Evolutionary conservation across 306 rosid genomes (phyloP), one percentile per base, ranked within the genome.

Genomic region (Begonia masoniana): DNA sequence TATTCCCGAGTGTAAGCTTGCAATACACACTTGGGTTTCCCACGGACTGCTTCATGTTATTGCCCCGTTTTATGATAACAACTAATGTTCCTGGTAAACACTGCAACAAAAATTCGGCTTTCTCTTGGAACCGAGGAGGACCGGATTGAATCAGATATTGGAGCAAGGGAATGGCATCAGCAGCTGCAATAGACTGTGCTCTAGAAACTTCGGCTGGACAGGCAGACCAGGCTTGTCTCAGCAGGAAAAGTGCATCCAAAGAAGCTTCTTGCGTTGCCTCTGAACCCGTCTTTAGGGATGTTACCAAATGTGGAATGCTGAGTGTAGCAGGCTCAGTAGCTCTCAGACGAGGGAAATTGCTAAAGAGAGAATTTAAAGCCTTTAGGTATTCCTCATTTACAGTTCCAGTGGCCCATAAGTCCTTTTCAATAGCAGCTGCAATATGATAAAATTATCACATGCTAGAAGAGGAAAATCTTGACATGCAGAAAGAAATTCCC

Each of bases 191-290:
- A 55, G 99, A 92, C 80, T 92, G 99, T 69, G 94, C 85, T 71
- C 93, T 79, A 47, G 99, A 92, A 66, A 92, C 84, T 64, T 92
- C 99, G 10, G 95, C 99, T 3, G 99, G 95, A 68, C 96, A 92
- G 16, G 99, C 99, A 41, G 96, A 86, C 99, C 99, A 92, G 70
- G 99, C 99, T 92, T 92, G 99, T 64, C 96, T 75, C 17, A 92
- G 88, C 68, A 92, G 87, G 72, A 92, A 86, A 43, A 86, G 95
- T 12, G 96, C 81, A 56, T 92, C 96, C 71, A 92, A 67, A 15
- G 96, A 93, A 57, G 96, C 96, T 82, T 92, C 99, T 65, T 92
- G 99, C 60, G 95, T 86, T 63, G 93, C 95, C 73, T 92, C 99
- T 5, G 96, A 75, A 49, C 99, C 96, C 51, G 96, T 77, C 71